These are phyloP conservation scores for Hibiscus tridactylites DNA, from an alignment of 345 rosid species.

Conservation along the genomic window DNA sequence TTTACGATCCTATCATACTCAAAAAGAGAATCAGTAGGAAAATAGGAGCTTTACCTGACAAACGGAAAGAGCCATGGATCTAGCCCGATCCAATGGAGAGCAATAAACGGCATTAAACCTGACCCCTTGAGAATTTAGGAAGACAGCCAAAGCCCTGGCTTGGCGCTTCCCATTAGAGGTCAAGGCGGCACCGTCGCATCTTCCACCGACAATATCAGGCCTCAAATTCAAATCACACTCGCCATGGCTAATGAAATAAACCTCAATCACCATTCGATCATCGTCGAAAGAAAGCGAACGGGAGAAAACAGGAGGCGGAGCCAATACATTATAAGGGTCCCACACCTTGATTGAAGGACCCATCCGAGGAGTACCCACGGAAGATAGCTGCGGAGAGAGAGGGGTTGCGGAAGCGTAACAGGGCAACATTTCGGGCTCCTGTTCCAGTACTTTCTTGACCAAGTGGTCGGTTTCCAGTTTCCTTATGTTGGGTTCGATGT, in stretches of 20 bases:
- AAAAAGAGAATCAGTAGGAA: background rate
- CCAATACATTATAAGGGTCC: conserved; percentile 92
- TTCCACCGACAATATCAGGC: conserved; percentile 76
- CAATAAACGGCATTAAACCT: conserved; percentile 61
- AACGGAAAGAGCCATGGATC: conserved; percentile 72
- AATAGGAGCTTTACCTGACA: conserved; percentile 46
- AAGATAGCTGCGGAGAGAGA: conserved; percentile 80
- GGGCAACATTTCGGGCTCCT: conserved; percentile 87
- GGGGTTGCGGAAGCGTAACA: conserved; percentile 91
- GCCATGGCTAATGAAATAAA: conserved; percentile 65
- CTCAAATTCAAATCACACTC: conserved; percentile 67
- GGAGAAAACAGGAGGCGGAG: conserved; percentile 43
- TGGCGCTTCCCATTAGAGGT: conserved; percentile 78
- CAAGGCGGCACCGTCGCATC: conserved; percentile 58
- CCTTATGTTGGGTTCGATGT: conserved; percentile 20
- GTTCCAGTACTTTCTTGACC: conserved; percentile 78
- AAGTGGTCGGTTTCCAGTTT: conserved; percentile 30
- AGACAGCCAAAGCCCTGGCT: conserved; percentile 86
- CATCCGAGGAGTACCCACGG: conserved; percentile 78
- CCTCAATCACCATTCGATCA: conserved; percentile 47
- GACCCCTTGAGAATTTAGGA: conserved; percentile 70
- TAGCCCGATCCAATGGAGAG: conserved; percentile 77
- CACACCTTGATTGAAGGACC: conserved; percentile 90
- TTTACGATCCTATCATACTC: background rate
- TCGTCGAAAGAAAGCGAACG: conserved; percentile 34